Percentiles rank a stretch among this genome's conserved stretches.
phyloP scores from a whole-genome alignment of 2,329 filamentous ascomycete species.

The Elsinoe fawcettii region DNA sequence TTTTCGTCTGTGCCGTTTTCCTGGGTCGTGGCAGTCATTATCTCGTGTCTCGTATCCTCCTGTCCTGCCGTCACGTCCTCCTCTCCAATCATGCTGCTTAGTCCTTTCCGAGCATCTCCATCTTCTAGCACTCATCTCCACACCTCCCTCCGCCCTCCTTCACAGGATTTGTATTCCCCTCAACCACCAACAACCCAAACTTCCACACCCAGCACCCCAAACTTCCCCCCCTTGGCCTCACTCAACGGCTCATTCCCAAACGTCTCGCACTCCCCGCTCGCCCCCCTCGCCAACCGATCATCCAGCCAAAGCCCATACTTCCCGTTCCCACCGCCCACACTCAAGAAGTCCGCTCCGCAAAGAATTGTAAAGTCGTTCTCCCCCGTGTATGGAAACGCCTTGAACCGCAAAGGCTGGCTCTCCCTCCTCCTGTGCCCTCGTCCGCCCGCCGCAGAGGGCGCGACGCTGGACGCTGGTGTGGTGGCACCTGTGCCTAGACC shows the following conservation, averaged over 20 bases:
- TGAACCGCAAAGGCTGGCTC: conserved; percentile 62
- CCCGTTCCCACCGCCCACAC: conserved; percentile 77
- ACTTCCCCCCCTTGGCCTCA: conserved; percentile 80
- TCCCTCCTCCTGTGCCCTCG: conserved; percentile 46
- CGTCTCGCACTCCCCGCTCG: conserved; percentile 76
- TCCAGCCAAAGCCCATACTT: conserved; percentile 93
- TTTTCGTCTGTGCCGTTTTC: neutral
- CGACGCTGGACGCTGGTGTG: neutral
- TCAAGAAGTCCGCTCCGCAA: conserved; percentile 77
- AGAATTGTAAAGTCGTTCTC: conserved; percentile 96
- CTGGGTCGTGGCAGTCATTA: neutral
- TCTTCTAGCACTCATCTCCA: neutral
- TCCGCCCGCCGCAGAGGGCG: conserved; percentile 35
- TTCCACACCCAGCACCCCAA: conserved; percentile 83
- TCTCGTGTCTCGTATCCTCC: conserved; percentile 7
- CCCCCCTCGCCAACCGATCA: conserved; percentile 71
- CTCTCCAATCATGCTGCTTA: too few relatives aligned
- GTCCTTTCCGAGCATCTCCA: neutral
- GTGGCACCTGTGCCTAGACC: neutral
- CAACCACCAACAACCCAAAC: conserved; percentile 77
- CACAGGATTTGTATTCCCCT: neutral
- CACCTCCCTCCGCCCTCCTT: neutral
- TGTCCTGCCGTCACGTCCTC: too few relatives aligned
- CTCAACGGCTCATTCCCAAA: conserved; percentile 93
- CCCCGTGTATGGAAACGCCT: conserved; percentile 92